phyloP scores from a whole-genome alignment of 306 rosid genomes.

The Sindora glabra region DNA sequence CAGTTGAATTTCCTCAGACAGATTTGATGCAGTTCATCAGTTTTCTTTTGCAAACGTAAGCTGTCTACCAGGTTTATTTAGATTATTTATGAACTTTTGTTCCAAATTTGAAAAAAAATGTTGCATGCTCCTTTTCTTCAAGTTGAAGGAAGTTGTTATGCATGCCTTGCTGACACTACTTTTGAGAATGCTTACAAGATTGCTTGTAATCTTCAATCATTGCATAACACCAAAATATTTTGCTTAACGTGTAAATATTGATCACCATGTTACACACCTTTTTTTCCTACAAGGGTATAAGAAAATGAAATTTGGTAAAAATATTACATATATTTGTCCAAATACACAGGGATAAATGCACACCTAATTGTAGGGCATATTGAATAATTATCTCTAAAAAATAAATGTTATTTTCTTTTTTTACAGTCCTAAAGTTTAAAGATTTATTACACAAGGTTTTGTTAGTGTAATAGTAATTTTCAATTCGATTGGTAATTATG shows the following conservation, averaged over 20 bases:
- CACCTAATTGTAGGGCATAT: too few relatives aligned
- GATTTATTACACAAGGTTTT: too few relatives aligned
- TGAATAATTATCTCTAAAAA: too few relatives aligned
- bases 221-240: neutral
- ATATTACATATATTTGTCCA: too few relatives aligned
- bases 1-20: conserved; percentile 50
- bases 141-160: neutral
- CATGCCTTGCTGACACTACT: neutral
- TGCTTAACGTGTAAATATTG: neutral
- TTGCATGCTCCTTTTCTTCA: neutral
- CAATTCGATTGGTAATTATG: too few relatives aligned
- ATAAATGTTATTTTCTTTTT: too few relatives aligned
- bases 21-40: conserved; percentile 68
- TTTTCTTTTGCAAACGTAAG: conserved; percentile 83
- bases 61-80: conserved; percentile 5
- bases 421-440: too few relatives aligned
- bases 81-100: neutral
- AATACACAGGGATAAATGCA: too few relatives aligned
- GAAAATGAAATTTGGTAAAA: neutral
- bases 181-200: neutral
- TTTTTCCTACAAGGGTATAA: neutral
- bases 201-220: neutral
- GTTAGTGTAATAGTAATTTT: too few relatives aligned
- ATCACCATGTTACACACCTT: neutral
- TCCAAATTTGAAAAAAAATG: neutral